phyloP scores from a whole-genome alignment of 768 basidiomycete genomes.

The Rhodotorula taiwanensis region DNA sequence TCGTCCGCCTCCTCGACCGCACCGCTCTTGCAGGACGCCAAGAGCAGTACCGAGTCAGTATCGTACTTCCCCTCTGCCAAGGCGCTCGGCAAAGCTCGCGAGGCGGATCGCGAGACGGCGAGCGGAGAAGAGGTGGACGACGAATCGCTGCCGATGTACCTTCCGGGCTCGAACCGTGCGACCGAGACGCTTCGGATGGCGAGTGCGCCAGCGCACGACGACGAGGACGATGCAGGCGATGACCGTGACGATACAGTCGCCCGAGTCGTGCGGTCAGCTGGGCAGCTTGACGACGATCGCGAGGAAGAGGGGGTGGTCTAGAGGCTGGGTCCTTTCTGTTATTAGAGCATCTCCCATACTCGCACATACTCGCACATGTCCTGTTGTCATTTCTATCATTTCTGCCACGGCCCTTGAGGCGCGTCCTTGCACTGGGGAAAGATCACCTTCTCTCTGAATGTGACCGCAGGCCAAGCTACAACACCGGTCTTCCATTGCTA shows the following conservation, averaged over 20 bases:
- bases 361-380: too few species aligned
- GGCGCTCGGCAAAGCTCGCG: constrained; percentile 13
- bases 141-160: constrained; percentile 9
- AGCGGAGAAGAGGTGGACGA: neutral
- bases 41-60: neutral
- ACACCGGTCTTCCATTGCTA: too few species aligned
- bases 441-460: too few species aligned
- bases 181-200: constrained; percentile 5
- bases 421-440: too few species aligned
- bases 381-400: too few species aligned
- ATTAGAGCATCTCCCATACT: too few species aligned
- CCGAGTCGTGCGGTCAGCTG: neutral
- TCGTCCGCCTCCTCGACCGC: neutral
- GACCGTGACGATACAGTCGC: neutral
- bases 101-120: neutral
- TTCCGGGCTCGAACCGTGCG: neutral
- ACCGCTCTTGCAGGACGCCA: neutral
- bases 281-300: neutral
- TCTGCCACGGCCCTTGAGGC: too few species aligned
- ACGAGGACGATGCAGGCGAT: constrained; percentile 3
- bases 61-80: neutral
- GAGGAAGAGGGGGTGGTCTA: neutral
- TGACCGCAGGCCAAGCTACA: too few species aligned
- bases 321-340: too few species aligned
- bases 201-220: constrained; percentile 7